Percentiles rank a stretch among this genome's conserved stretches.
Conservation (phyloP, 352 stramenopile species). For the Phytophthora constricta region DNA sequence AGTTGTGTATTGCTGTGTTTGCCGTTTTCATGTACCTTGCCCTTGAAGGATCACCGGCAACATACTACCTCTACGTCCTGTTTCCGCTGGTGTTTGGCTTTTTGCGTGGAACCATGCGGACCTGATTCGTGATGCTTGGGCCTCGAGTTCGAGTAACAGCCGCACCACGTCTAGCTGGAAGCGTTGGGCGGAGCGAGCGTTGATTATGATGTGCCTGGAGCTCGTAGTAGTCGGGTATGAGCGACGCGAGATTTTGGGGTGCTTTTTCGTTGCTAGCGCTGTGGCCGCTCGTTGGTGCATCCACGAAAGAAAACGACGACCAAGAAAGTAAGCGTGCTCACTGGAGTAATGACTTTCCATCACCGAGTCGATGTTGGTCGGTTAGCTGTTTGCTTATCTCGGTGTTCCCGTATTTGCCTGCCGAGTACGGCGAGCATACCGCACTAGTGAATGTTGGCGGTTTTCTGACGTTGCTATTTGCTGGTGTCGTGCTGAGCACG, state of each 20-base stretch:
- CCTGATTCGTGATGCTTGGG: conserved; percentile 31
- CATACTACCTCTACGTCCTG: conserved; percentile 79
- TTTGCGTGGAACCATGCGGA: conserved; percentile 55
- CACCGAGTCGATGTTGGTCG: conserved; percentile 46
- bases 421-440: conserved; percentile 77
- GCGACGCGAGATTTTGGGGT: conserved; percentile 65
- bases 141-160: background rate
- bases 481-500: conserved; percentile 2
- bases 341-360: conserved; percentile 7
- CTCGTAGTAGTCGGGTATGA: conserved; percentile 77
- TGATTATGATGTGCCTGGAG: conserved; percentile 63
- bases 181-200: conserved; percentile 35
- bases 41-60: conserved; percentile 70
- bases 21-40: conserved; percentile 56
- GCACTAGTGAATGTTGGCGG: conserved; percentile 63
- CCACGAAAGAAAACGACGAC: conserved; percentile 6
- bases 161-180: conserved; percentile 22
- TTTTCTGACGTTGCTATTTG: conserved; percentile 30
- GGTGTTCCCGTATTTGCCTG: conserved; percentile 76
- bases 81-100: conserved; percentile 72
- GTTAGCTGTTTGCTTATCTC: conserved; percentile 64
- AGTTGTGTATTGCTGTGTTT: conserved; percentile 30
- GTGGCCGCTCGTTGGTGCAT: conserved; percentile 45
- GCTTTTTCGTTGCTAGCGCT: conserved; percentile 65
- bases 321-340: background rate